phyloP scores from a whole-genome alignment of 2,329 filamentous ascomycete species.

The Cercospora zeina region DNA sequence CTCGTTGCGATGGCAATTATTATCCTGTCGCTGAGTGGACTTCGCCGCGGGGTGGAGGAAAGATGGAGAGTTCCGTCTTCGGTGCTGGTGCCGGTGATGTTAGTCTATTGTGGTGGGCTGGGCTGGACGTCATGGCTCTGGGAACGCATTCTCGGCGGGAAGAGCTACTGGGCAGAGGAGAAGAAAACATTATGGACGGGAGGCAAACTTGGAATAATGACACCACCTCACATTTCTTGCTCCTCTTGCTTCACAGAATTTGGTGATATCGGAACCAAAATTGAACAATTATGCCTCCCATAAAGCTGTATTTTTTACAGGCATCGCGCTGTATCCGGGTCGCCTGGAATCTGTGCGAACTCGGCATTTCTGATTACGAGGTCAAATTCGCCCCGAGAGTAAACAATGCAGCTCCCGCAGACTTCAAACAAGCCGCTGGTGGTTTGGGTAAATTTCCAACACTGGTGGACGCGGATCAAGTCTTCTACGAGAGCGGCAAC shows the following conservation, averaged over 20 bases:
- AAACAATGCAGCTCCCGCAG: constrained; percentile 44
- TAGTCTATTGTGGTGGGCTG: background rate
- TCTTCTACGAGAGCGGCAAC: constrained; percentile 49
- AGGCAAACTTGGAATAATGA: background rate
- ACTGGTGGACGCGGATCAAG: constrained; percentile 46
- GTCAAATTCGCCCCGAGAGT: constrained; percentile 45
- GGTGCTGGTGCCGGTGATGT: background rate
- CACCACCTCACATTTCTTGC: background rate
- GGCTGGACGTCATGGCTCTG: constrained; percentile 3
- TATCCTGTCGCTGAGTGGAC: background rate
- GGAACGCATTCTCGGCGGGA: background rate
- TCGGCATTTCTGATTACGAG: constrained; percentile 47
- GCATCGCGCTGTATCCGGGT: constrained; percentile 49
- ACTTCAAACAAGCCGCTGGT: constrained; percentile 47
- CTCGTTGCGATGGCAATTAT: constrained; percentile 1
- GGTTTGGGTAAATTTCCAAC: constrained; percentile 52
- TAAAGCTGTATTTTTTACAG: constrained; percentile 53
- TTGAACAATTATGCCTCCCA: constrained; percentile 26
- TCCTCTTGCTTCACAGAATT: background rate
- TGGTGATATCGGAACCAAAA: background rate
- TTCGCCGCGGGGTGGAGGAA: constrained; percentile 7
- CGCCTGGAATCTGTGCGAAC: constrained; percentile 52
- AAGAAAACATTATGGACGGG: background rate
- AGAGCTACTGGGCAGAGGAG: background rate
- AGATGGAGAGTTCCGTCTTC: background rate